A percentile compares a stretch with the other conserved stretches of the same genome.
These are phyloP conservation scores for Backusella tarrabulga DNA, from an alignment of 192 early-diverging fungal species.

Conservation along the genomic window DNA sequence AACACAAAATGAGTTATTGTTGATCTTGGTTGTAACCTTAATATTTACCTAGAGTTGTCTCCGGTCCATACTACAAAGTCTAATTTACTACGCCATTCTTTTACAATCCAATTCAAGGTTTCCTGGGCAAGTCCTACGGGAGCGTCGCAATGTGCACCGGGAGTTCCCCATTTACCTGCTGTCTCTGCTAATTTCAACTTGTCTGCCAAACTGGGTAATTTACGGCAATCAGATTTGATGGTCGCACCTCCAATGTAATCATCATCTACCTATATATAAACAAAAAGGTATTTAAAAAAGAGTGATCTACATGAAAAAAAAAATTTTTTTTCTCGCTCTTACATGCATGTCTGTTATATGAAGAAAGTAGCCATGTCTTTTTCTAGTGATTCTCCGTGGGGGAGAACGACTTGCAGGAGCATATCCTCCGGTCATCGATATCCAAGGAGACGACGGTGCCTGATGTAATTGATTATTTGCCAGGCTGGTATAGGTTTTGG, in stretches of 20 bases:
- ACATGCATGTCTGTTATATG: constrained; percentile 77
- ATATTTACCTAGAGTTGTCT: constrained; percentile 56
- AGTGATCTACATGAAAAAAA: no score
- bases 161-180: constrained; percentile 54
- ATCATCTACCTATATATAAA: constrained; percentile 18
- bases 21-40: background rate
- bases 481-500: background rate
- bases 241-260: constrained; percentile 52
- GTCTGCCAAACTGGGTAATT: constrained; percentile 8
- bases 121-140: constrained; percentile 52
- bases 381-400: background rate
- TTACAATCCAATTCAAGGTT: constrained; percentile 52
- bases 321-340: background rate
- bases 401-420: background rate
- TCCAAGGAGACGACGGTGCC: background rate
- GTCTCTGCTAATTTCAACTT: constrained; percentile 9
- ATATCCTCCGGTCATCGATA: background rate
- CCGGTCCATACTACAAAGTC: constrained; percentile 78
- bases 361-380: constrained; percentile 50
- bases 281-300: background rate
- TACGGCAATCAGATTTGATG: constrained; percentile 58
- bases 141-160: constrained; percentile 61
- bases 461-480: background rate
- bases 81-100: constrained; percentile 36
- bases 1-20: background rate